Evolutionary conservation across 1,139 yeast species (phyloP), one percentile per base, ranked within the genome.

Genomic region (Yamadazyma sp.): DNA sequence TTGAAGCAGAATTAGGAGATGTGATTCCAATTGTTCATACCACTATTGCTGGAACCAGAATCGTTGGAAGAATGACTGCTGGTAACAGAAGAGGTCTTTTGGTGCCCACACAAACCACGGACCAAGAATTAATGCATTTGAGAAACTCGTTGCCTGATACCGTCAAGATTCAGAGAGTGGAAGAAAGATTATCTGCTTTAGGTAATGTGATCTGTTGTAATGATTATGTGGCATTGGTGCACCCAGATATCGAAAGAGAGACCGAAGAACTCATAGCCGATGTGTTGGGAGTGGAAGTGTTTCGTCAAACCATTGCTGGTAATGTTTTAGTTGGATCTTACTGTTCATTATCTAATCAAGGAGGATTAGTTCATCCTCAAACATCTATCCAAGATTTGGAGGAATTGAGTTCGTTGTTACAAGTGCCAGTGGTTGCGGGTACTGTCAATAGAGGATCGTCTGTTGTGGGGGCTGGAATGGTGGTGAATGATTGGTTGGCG

Each of bases 161-260:
- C 36, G 97, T 94, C 50, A 89, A 86, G 67, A 88, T 94, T 54
- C 98, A 94, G 71, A 81, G 99, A 65, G 96, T 94, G 32, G 98
- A 94, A 69, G 99, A 94, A 70, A 81, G 98, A 59, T 74, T 94
- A 50, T 86, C 96, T 34, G 98, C 99, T 9, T 72, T 94, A 49
- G 99, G 99, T 52, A 94, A 94, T 55, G 98, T 94, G 47, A 89
- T 94, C 57, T 92, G 98, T 67, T 92, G 98, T 70, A 94, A 94
- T 67, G 99, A 94, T 66, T 94, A 94, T 62, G 98, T 94, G 53
- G 99, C 99, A 3, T 76, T 94, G 48, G 98, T 94, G 37, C 99
- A 94, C 65, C 99, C 99, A 38, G 99, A 94, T 70, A 88, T 94
- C 50, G 98, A 94, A 73, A 83, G 98, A 61, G 99, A 94, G 67